These are phyloP conservation scores for Mucor piriformis DNA, from an alignment of 371 early-diverging fungal species.

Conservation along the genomic window DNA sequence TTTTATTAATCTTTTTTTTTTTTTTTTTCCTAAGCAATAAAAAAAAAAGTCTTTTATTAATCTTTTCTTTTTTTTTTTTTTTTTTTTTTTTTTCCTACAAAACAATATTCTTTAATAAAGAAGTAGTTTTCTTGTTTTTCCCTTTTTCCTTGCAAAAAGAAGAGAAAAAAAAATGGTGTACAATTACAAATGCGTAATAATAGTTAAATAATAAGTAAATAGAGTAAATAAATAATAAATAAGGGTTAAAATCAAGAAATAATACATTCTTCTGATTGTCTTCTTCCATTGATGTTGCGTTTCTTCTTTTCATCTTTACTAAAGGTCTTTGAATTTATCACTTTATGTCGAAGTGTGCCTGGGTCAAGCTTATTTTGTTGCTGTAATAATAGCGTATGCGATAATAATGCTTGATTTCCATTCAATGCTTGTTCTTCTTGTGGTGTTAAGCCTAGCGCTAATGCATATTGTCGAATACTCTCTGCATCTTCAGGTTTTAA, in stretches of 20 bases:
- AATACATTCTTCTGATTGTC: slow-evolving; percentile 30
- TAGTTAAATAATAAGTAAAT: slow-evolving; percentile 2
- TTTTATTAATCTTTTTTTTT: no score
- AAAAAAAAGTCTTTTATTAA: no score
- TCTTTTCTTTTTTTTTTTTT: no score
- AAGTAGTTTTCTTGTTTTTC: background rate
- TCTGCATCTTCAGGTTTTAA: slow-evolving; percentile 34
- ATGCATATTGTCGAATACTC: slow-evolving; percentile 38
- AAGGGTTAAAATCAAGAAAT: slow-evolving; percentile 15
- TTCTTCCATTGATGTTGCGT: slow-evolving; percentile 17
- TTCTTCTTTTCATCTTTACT: slow-evolving; percentile 21
- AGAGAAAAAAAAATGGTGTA: background rate
- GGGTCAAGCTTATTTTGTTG: slow-evolving; percentile 21
- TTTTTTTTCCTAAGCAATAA: background rate
- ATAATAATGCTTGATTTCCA: slow-evolving; percentile 44
- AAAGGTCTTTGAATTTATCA: slow-evolving; percentile 5
- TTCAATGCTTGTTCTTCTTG: slow-evolving; percentile 42
- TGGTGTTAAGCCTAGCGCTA: slow-evolving; percentile 42
- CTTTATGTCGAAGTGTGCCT: slow-evolving; percentile 18
- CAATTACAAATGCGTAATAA: slow-evolving; percentile 2
- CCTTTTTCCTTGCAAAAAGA: background rate
- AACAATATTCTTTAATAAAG: background rate
- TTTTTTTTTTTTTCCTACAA: background rate
- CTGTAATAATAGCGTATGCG: slow-evolving; percentile 41
- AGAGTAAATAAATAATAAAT: background rate